These are phyloP conservation scores for Beta lomatogona DNA, from an alignment of 179 eudicot genomes.

Conservation along the genomic window DNA sequence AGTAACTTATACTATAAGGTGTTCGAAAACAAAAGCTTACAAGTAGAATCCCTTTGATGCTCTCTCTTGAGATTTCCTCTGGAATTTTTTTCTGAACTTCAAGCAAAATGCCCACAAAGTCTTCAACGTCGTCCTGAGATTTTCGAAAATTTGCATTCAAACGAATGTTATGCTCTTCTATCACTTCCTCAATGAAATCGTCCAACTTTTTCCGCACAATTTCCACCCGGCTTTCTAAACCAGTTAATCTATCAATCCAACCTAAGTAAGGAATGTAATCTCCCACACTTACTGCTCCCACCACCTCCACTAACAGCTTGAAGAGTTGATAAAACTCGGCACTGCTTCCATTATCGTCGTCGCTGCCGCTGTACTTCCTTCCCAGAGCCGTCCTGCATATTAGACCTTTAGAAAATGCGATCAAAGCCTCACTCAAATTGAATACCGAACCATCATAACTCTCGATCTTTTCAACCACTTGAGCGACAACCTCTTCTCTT, in stretches of 20 bases:
- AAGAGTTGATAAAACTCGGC: conserved; percentile 20
- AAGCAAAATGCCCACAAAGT: no score
- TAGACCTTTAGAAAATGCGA: conserved; percentile 19
- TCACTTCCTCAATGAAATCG: conserved; percentile 29
- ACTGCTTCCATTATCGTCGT: neutral
- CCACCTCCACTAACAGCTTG: conserved; percentile 19
- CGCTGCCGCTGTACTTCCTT: conserved; percentile 33
- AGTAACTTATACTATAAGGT: no score
- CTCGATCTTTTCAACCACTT: conserved; percentile 10
- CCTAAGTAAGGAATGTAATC: conserved; percentile 46
- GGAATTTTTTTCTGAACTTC: no score
- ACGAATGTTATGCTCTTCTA: conserved; percentile 31
- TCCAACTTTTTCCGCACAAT: conserved; percentile 24
- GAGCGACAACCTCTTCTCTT: conserved; percentile 21
- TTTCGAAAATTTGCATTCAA: no score
- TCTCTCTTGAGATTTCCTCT: no score
- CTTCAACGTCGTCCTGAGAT: no score
- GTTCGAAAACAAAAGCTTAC: no score
- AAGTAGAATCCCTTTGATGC: no score
- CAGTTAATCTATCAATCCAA: conserved; percentile 39
- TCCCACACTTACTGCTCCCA: conserved; percentile 40
- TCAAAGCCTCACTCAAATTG: conserved; percentile 21
- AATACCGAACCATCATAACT: neutral
- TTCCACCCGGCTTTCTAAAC: conserved; percentile 26
- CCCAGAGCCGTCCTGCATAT: conserved; percentile 48